A percentile compares a stretch with the other conserved stretches of the same genome.
These are phyloP conservation scores for Cyanidioschyzon merolae DNA, from an alignment of 23 red algal genomes.

Conservation along the genomic window DNA sequence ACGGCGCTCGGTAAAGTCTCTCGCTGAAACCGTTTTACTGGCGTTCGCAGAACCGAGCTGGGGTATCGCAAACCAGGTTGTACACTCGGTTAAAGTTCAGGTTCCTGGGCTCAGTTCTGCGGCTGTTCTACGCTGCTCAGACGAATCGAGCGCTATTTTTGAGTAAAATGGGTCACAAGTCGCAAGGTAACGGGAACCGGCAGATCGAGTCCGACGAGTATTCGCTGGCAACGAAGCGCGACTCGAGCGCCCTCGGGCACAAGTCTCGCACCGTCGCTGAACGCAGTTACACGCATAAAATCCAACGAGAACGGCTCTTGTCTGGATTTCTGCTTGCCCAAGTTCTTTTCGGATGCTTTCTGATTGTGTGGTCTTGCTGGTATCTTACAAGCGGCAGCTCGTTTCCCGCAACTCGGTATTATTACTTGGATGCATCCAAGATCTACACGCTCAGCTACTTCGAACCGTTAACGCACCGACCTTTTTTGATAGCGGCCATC, in stretches of 20 bases:
- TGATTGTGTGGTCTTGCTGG: conserved; percentile 15
- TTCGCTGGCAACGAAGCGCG: neutral
- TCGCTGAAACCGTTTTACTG: no score
- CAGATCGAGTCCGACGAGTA: neutral
- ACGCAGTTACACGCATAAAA: conserved; percentile 14
- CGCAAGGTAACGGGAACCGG: no score
- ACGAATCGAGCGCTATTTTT: no score
- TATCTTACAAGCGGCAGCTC: neutral
- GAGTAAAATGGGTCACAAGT: no score
- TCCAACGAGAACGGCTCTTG: neutral
- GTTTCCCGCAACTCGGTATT: conserved; percentile 7
- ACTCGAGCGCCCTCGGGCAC: neutral
- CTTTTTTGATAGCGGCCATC: neutral
- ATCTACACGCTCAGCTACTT: neutral
- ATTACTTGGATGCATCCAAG: neutral
- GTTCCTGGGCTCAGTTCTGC: no score
- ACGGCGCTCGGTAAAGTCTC: no score
- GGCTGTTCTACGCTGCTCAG: no score
- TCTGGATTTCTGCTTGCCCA: neutral
- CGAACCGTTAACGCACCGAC: neutral
- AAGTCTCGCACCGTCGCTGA: neutral
- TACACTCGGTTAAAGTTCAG: no score
- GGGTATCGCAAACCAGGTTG: no score
- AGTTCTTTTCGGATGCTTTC: neutral
- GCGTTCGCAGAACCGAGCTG: no score